Evolutionary conservation across 805 yeast species (phyloP).

Genomic region (Barnettozyma populi): DNA sequence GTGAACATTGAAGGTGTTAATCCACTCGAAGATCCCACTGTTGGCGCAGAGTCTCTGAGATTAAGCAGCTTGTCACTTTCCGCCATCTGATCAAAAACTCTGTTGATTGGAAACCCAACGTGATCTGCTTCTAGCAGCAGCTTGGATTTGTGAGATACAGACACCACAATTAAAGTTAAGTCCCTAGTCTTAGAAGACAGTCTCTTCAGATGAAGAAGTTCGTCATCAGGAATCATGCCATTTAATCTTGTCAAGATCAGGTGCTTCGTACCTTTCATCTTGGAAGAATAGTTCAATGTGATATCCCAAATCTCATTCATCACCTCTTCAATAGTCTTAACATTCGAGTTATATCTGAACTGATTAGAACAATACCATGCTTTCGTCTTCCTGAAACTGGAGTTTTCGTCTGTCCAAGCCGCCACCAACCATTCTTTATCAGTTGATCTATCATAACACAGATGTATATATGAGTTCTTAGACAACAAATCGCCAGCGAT

Average conservation of each 20-base stretch:
- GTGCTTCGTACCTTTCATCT: slow-evolving; percentile 40
- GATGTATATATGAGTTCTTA: slow-evolving; percentile 77
- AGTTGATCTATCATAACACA: slow-evolving; percentile 77
- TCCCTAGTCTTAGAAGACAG: slow-evolving; percentile 52
- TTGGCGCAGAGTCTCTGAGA: slow-evolving; percentile 17
- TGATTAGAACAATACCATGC: slow-evolving; percentile 51
- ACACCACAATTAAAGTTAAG: slow-evolving; percentile 60
- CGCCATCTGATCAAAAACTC: slow-evolving; percentile 24
- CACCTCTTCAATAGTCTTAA: slow-evolving; percentile 42
- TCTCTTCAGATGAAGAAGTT: slow-evolving; percentile 72
- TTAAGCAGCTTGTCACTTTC: slow-evolving; percentile 10
- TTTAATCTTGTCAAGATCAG: slow-evolving; percentile 65
- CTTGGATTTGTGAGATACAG: slow-evolving; percentile 59
- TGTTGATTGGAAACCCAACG: slow-evolving; percentile 30
- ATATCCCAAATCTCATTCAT: slow-evolving; percentile 64
- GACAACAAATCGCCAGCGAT: slow-evolving; percentile 34
- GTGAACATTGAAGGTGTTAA: slow-evolving; percentile 26
- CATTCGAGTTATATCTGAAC: slow-evolving; percentile 17
- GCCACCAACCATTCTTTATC: slow-evolving; percentile 84
- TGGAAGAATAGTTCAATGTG: slow-evolving; percentile 40
- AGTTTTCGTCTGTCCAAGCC: slow-evolving; percentile 86
- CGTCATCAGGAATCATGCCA: slow-evolving; percentile 77
- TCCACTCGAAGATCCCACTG: slow-evolving; percentile 25
- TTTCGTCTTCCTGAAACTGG: slow-evolving; percentile 53
- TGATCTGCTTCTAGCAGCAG: slow-evolving; percentile 30